phyloP scores from a whole-genome alignment of 371 early-diverging fungal genomes.

The Gilbertella persicaria region DNA sequence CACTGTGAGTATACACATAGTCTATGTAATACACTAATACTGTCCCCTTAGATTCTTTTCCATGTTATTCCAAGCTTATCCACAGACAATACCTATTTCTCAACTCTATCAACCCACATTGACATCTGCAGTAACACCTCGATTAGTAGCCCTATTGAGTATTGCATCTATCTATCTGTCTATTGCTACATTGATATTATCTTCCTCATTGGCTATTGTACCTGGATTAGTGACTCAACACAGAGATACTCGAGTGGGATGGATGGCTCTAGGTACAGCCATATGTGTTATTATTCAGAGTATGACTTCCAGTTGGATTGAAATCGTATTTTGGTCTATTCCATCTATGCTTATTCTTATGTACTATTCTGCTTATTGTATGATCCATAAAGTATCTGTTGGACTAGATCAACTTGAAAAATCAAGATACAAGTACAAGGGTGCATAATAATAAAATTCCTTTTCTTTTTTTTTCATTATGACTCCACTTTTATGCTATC shows the following conservation, averaged over 20 bases:
- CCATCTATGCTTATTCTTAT: conserved; percentile 20
- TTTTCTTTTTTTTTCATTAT: not conserved
- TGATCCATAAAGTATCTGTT: conserved; percentile 30
- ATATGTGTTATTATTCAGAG: not conserved
- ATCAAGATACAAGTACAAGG: conserved; percentile 33
- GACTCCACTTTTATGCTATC: not conserved
- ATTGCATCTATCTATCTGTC: conserved; percentile 11
- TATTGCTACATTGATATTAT: conserved; percentile 20
- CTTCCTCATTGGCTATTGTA: not conserved
- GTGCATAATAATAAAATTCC: conserved; percentile 27
- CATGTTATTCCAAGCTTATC: not conserved
- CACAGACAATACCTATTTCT: not conserved
- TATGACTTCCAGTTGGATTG: conserved; percentile 8
- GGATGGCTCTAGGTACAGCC: not conserved
- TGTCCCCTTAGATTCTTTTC: not conserved
- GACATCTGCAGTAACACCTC: conserved; percentile 2
- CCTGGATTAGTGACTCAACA: not conserved
- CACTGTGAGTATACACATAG: not conserved
- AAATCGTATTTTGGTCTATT: conserved; percentile 28
- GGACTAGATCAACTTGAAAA: conserved; percentile 31
- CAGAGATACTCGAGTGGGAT: not conserved
- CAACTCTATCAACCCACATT: not conserved
- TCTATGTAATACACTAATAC: not conserved
- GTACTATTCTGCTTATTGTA: conserved; percentile 16
- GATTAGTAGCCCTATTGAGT: conserved; percentile 12